Base-by-base conservation (phyloP, 495 filamentous ascomycete genomes). In the Penicillium cataractarum region DNA sequence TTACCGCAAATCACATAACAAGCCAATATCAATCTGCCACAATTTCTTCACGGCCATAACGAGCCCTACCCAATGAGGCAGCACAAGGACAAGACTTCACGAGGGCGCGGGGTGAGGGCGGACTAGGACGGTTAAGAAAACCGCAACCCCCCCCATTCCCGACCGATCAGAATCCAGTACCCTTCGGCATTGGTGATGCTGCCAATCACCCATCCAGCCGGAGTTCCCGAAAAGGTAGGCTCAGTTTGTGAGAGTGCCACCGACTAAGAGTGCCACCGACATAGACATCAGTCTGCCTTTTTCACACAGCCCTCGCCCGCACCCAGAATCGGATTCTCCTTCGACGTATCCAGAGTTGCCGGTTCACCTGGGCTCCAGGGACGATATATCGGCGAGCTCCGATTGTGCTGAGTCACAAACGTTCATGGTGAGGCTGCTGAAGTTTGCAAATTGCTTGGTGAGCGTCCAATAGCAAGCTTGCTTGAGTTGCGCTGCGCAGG, bases 121-220 rank as follows among this genome's bases (percentile, higher is more conserved):
- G 9, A 8, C 6, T 9, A 3, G 21, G 12, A 13, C n/a, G n/a
- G n/a, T n/a, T n/a, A 39, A 12, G 4, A 39, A 39, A 39, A 10
- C 7, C 21, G 6, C 27, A 50, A 12, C 22, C 22, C 0, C 7
- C 22, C 46, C 46, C 46, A 50, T 13, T 17, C 46, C 29, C 4
- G 46, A 29, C 26, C 12, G 24, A 27, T 29, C 46, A 46, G 40
- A 21, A 27, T n/a, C 35, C 27, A 22, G 13, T 31, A 17, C 33
- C 40, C 29, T 49, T 15, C 22, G 48, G 46, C 53, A 60, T 17
- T 2, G n/a, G 37, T 33, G 58, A 58, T 39, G 58, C 48, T 46
- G 39, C 17, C 15, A 42, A 50, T 21, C 42, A 31, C 32, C 57
- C 44, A 57, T 35, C 52, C 57, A 65, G 44, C 46, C 46, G 46